Conservation (phyloP, 2,329 filamentous ascomycete species). For the Exophiala oligosperma region DNA sequence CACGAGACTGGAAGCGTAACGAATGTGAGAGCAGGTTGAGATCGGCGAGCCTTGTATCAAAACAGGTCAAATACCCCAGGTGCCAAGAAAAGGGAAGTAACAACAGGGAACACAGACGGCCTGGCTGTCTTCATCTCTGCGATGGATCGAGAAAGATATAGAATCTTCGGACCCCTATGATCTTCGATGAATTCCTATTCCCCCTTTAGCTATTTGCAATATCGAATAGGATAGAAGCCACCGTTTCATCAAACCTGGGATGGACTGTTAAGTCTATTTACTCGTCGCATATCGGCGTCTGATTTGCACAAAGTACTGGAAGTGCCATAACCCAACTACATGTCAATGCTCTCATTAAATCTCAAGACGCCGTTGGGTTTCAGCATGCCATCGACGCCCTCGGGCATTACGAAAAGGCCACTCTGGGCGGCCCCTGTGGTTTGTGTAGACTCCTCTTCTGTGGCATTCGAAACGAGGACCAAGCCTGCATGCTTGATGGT, state of each 20-base stretch:
- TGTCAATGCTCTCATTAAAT: constrained; percentile 90
- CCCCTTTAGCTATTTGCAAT: background rate
- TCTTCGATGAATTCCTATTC: background rate
- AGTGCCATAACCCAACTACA: constrained; percentile 38
- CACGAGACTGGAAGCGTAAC: background rate
- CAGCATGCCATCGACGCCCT: constrained; percentile 84
- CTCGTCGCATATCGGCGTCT: too few relatives aligned
- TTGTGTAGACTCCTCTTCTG: constrained; percentile 50
- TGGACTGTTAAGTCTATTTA: background rate
- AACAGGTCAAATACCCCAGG: too few relatives aligned
- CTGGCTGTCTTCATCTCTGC: too few relatives aligned
- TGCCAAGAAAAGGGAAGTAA: too few relatives aligned
- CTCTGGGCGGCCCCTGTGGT: too few relatives aligned
- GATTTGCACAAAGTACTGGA: too few relatives aligned
- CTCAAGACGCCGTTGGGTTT: constrained; percentile 82
- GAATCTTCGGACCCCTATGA: background rate
- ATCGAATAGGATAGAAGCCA: background rate
- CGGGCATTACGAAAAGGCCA: constrained; percentile 55
- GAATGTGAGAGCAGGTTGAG: background rate
- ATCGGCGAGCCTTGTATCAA: background rate
- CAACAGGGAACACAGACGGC: too few relatives aligned
- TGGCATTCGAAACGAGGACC: constrained; percentile 86
- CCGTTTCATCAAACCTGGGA: background rate
- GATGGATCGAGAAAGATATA: too few relatives aligned
- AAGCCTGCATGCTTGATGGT: constrained; percentile 93